Conservation (phyloP, 495 filamentous ascomycete species). For the Platismatia glauca region DNA sequence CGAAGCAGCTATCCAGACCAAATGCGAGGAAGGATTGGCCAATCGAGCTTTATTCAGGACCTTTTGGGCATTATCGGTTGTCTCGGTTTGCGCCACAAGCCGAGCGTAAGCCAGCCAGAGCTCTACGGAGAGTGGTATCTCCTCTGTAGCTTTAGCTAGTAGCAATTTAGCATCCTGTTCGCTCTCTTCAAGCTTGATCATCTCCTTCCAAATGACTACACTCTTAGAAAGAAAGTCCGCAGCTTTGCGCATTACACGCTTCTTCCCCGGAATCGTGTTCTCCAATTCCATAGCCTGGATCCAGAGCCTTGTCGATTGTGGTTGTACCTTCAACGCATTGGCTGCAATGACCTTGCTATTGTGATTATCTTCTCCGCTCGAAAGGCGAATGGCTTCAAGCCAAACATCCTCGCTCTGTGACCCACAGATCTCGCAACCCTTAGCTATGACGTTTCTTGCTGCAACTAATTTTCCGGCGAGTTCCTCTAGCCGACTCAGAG, state of each 20-base stretch:
- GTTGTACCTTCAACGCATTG: conserved; percentile 81
- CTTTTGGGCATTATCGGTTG: conserved; percentile 79
- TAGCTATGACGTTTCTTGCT: conserved; percentile 73
- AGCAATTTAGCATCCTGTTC: conserved; percentile 76
- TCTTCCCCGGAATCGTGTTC: conserved; percentile 66
- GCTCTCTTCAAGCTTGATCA: conserved; percentile 92
- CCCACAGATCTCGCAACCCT: conserved; percentile 71
- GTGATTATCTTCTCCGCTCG: conserved; percentile 53
- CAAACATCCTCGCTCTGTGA: conserved; percentile 92
- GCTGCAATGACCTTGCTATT: conserved; percentile 97
- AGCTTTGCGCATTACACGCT: conserved; percentile 81
- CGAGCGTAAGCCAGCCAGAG: conserved; percentile 90
- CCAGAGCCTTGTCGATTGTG: conserved; percentile 84
- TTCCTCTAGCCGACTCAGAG: conserved; percentile 85
- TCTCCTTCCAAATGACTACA: conserved; percentile 90
- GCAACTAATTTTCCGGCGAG: conserved; percentile 81
- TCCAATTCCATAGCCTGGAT: conserved; percentile 92
- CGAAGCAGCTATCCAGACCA: conserved; percentile 93
- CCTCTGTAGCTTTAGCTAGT: conserved; percentile 84
- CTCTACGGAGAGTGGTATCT: conserved; percentile 87
- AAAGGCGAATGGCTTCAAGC: conserved; percentile 88
- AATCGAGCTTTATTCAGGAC: conserved; percentile 94
- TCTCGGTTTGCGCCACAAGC: conserved; percentile 49
- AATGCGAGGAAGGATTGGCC: conserved; percentile 80
- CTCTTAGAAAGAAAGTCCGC: conserved; percentile 85